Evolutionary conservation across 495 filamentous ascomycete genomes (phyloP).

Genomic region (Tuber magnatum): DNA sequence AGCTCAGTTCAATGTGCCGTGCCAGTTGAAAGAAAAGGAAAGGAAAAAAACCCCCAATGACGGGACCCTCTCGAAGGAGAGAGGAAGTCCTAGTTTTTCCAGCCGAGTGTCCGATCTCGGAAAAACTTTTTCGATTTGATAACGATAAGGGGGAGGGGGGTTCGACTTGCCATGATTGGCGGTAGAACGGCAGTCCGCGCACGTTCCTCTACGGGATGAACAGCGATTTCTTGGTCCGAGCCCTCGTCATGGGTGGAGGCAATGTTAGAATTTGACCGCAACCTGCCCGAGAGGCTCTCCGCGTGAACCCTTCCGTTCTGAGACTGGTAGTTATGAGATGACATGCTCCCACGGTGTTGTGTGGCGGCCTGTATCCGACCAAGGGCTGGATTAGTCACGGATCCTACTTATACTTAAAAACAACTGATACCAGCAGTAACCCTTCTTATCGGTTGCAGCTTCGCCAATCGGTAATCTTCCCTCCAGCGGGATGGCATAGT

Average conservation of each 20-base stretch:
- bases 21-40: neutral
- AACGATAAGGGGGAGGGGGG: conserved; percentile 24
- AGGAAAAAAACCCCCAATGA: neutral
- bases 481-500: neutral
- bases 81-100: conserved; percentile 11
- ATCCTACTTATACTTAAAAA: neutral
- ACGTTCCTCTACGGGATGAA: conserved; percentile 74
- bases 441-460: conserved; percentile 9
- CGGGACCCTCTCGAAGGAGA: neutral
- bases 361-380: conserved; percentile 43
- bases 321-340: conserved; percentile 48
- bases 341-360: conserved; percentile 57
- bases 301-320: conserved; percentile 41
- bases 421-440: neutral
- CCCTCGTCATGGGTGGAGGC: conserved; percentile 48
- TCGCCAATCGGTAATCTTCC: neutral
- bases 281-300: conserved; percentile 46
- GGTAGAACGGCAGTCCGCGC: conserved; percentile 76
- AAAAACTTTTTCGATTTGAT: conserved; percentile 23
- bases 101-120: conserved; percentile 18
- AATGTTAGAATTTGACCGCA: conserved; percentile 61
- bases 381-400: conserved; percentile 39
- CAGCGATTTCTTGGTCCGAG: conserved; percentile 45
- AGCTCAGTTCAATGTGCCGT: conserved; percentile 11
- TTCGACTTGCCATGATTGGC: conserved; percentile 70